Evolutionary conservation across 345 rosid genomes (phyloP), one percentile per base, ranked within the genome.

Genomic region (Eucalyptus erythrocorys): DNA sequence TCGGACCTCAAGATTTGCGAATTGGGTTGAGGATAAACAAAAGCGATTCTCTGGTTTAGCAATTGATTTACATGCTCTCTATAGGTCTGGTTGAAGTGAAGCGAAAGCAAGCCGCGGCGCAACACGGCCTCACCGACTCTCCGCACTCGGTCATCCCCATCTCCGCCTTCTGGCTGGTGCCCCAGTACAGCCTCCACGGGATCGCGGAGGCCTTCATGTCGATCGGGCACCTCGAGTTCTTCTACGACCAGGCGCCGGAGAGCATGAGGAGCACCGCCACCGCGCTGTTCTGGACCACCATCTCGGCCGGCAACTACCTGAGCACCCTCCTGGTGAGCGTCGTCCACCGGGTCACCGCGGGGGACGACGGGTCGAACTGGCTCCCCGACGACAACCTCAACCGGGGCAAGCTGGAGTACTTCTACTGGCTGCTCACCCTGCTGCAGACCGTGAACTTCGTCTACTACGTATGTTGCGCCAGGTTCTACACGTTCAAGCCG

Each of bases 201-300:
- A 88, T 96, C 30, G 99, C 98, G 1, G 99, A 97, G 88, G 97
- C 99, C 9, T 97, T 96, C 88, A 95, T 96, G 97, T 92, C 98
- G 1, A 96, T 97, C 16, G 98, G 98, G n/a, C 98, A 95, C 86
- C 80, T 95, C 32, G 98, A 96, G 88, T 96, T 97, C 88, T 95
- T 97, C 92, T 96, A 96, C 50, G 98, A 95, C 86, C 98, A 96
- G 86, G 93, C 98, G 10, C 99, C 99, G 1, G 98, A 96, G 88
- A 95, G 98, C 91, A 97, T 96, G 99, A 94, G 97, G 87, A 96
- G 97, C 87, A 93, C 95, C 1, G 98, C 98, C 42, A 92, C 92
- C 45, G 96, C 97, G 3, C 89, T 97, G 66, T 96, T 96, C 86
- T 97, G 98, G 99, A 88, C 91, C 43, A 91, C 97, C 10, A 95